Evolutionary conservation across 2,329 filamentous ascomycete genomes (phyloP).

Genomic region (Colletotrichum liriopes): DNA sequence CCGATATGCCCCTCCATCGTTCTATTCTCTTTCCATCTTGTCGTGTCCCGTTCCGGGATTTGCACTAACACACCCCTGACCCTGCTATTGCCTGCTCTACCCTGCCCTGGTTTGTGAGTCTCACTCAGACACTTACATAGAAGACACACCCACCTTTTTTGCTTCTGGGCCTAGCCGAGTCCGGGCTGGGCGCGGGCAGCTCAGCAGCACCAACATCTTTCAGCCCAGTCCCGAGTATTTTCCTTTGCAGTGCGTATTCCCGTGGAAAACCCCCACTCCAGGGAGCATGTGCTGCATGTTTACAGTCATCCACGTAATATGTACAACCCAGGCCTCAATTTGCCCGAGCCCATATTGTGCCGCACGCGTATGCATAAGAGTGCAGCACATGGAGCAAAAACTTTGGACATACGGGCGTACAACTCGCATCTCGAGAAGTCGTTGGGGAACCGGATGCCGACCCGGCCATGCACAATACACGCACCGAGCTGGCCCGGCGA

Average conservation of each 20-base stretch:
- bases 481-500: conserved; percentile 12
- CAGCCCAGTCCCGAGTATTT: background rate
- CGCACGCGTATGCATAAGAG: background rate
- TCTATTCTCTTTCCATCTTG: conserved; percentile 37
- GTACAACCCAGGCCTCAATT: background rate
- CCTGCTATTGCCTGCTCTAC: conserved; percentile 7
- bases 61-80: conserved; percentile 21
- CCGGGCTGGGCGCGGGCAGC: background rate
- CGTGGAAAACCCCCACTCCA: background rate
- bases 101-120: background rate
- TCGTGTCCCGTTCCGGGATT: conserved; percentile 35
- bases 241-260: background rate
- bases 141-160: background rate
- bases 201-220: background rate
- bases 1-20: conserved; percentile 34
- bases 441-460: conserved; percentile 10
- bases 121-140: background rate
- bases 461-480: conserved; percentile 8
- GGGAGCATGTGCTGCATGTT: background rate
- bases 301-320: background rate
- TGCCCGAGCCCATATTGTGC: background rate
- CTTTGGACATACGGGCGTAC: background rate
- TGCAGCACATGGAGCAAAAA: background rate
- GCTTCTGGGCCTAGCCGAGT: background rate
- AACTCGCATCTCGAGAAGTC: background rate